phyloP scores from a whole-genome alignment of 495 filamentous ascomycete genomes.

The Trichoderma reesei region DNA sequence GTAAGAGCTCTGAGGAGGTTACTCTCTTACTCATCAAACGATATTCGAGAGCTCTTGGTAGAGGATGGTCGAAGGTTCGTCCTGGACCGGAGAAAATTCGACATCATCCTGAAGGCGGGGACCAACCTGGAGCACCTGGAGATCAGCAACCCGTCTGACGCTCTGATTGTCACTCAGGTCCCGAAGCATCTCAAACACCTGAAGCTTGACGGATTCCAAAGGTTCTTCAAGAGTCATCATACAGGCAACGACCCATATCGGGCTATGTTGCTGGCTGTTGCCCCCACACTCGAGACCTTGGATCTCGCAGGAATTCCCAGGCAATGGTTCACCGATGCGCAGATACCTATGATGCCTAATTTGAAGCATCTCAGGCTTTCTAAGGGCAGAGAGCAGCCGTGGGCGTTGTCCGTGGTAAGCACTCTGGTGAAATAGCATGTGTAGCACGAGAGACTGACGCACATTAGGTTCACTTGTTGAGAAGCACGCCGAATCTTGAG shows the following conservation, averaged over 20 bases:
- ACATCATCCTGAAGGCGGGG: not conserved
- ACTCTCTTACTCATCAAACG: not conserved
- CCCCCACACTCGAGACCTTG: not conserved
- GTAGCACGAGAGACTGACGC: not conserved
- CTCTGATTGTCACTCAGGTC: not conserved
- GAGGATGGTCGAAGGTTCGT: not conserved
- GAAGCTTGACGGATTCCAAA: not conserved
- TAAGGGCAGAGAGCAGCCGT: not conserved
- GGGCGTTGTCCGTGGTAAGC: not conserved
- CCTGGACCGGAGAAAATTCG: not conserved
- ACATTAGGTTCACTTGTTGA: not conserved
- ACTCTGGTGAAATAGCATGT: not conserved
- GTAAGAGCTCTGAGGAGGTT: not conserved
- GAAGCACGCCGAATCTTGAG: not conserved
- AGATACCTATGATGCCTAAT: not conserved
- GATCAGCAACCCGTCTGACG: not conserved
- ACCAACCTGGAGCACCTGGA: constrained; percentile 1
- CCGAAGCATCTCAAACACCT: not conserved
- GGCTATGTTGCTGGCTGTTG: not conserved
- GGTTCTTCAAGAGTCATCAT: not conserved
- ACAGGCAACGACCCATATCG: not conserved
- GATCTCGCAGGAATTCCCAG: not conserved
- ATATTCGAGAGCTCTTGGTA: not conserved
- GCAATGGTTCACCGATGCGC: not conserved
- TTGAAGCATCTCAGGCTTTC: not conserved